phyloP scores from a whole-genome alignment of 1,284 basidiomycete species.

The Phylloboletellus chloephorus region DNA sequence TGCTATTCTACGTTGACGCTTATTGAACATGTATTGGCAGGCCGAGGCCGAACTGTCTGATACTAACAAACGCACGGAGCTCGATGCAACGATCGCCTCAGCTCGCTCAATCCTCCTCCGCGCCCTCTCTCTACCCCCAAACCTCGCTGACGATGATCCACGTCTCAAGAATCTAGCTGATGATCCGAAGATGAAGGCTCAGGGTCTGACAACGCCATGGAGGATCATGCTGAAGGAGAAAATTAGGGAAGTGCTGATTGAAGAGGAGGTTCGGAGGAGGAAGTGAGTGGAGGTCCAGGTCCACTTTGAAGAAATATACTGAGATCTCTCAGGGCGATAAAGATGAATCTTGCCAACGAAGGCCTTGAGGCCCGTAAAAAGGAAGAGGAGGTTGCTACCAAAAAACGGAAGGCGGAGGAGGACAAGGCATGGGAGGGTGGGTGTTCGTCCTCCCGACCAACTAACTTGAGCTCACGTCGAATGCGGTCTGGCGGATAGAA shows the following conservation, averaged over 20 bases:
- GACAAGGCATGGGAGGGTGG: constrained; percentile 78
- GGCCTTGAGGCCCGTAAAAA: constrained; percentile 79
- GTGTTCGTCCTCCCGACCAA: constrained; percentile 15
- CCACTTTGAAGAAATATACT: constrained; percentile 6
- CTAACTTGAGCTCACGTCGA: neutral
- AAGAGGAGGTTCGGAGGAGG: constrained; percentile 73
- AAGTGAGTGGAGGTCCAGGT: constrained; percentile 48
- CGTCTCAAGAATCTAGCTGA: constrained; percentile 45
- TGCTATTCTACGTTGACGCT: neutral
- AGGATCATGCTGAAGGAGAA: constrained; percentile 57
- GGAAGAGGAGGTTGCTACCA: constrained; percentile 68
- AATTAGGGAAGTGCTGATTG: constrained; percentile 74
- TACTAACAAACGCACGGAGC: constrained; percentile 65
- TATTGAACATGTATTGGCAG: constrained; percentile 33
- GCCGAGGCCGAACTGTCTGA: constrained; percentile 77
- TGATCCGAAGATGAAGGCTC: constrained; percentile 31
- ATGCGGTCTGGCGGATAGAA: constrained; percentile 38
- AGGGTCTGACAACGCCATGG: constrained; percentile 47
- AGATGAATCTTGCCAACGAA: constrained; percentile 83
- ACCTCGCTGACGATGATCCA: constrained; percentile 51
- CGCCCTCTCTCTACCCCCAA: constrained; percentile 50
- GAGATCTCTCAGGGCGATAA: constrained; percentile 55
- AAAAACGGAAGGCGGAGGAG: constrained; percentile 77
- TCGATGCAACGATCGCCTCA: constrained; percentile 71
- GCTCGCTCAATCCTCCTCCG: constrained; percentile 62